These are phyloP conservation scores for Leccinum disarticulatum DNA, from an alignment of 768 basidiomycete species.

Conservation along the genomic window DNA sequence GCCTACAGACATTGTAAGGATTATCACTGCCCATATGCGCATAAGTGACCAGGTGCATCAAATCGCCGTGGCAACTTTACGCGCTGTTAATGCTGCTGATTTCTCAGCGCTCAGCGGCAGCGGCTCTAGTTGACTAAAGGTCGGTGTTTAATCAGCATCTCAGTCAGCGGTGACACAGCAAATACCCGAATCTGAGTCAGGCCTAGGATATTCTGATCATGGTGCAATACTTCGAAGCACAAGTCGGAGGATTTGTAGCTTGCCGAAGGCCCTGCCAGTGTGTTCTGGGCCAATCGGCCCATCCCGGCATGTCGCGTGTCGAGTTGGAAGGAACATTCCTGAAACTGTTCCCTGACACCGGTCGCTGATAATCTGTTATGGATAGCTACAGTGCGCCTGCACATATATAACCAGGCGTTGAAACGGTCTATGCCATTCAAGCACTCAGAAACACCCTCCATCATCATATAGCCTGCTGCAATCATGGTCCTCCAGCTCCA, in stretches of 20 bases:
- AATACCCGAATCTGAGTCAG: too few species aligned
- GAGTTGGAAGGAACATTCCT: too few species aligned
- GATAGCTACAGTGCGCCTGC: background rate
- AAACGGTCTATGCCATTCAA: background rate
- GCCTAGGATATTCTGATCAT: too few species aligned
- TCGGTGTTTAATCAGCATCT: constrained; percentile 5
- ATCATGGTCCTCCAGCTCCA: constrained; percentile 39
- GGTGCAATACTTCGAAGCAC: too few species aligned
- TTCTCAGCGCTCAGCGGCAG: background rate
- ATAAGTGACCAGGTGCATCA: background rate
- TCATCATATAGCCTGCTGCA: background rate
- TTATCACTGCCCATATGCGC: too few species aligned
- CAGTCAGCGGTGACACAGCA: background rate
- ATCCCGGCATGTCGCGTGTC: background rate
- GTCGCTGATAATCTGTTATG: background rate
- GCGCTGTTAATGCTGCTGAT: background rate
- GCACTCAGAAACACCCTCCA: background rate
- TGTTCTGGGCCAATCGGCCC: background rate
- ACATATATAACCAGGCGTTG: constrained; percentile 6
- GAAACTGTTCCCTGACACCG: too few species aligned
- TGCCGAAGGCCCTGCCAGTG: too few species aligned
- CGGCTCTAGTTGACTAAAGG: too few species aligned
- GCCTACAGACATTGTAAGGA: too few species aligned
- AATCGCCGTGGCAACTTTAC: background rate
- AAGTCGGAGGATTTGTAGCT: too few species aligned